Conservation (phyloP, 306 rosid species). For the Parietaria judaica region DNA sequence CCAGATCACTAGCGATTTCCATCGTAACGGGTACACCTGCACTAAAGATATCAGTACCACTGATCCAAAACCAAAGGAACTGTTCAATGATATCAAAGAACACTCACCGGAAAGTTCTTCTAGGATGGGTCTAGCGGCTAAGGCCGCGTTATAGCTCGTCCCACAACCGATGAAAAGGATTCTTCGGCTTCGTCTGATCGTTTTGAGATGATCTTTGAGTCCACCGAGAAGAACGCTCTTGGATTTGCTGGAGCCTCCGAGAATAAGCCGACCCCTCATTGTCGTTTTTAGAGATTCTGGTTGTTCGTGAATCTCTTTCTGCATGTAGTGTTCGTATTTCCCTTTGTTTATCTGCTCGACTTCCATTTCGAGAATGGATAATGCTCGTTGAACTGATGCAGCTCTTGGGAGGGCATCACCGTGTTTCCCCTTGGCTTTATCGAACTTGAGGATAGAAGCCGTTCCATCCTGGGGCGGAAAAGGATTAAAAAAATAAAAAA, state of each 20-base stretch:
- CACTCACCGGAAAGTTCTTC: conserved; percentile 95
- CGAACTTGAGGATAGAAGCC: conserved; percentile 73
- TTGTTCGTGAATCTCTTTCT: conserved; percentile 96
- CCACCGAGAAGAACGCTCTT: conserved; percentile 93
- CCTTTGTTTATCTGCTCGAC: conserved; percentile 98
- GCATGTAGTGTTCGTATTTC: conserved; percentile 88
- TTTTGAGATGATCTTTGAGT: conserved; percentile 90
- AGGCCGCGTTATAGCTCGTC: conserved; percentile 96
- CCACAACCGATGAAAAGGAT: conserved; percentile 94
- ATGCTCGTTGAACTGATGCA: conserved; percentile 86
- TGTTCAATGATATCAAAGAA: conserved; percentile 5
- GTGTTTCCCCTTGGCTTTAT: conserved; percentile 49
- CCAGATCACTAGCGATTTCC: conserved; percentile 97
- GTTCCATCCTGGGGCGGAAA: conserved; percentile 61
- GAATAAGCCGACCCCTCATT: conserved; percentile 95
- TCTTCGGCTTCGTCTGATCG: conserved; percentile 93
- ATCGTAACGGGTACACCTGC: conserved; percentile 91
- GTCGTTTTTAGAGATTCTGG: conserved; percentile 93
- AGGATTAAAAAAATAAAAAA: background rate
- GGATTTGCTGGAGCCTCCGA: conserved; percentile 60
- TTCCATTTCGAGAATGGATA: conserved; percentile 94
- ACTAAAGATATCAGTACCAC: conserved; percentile 14
- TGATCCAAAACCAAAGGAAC: conserved; percentile 13
- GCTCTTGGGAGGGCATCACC: conserved; percentile 53
- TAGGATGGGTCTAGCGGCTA: conserved; percentile 93